Percentiles rank a stretch among this genome's conserved stretches.
Conservation (phyloP, 352 stramenopile genomes). For the Peronospora tabacina region DNA sequence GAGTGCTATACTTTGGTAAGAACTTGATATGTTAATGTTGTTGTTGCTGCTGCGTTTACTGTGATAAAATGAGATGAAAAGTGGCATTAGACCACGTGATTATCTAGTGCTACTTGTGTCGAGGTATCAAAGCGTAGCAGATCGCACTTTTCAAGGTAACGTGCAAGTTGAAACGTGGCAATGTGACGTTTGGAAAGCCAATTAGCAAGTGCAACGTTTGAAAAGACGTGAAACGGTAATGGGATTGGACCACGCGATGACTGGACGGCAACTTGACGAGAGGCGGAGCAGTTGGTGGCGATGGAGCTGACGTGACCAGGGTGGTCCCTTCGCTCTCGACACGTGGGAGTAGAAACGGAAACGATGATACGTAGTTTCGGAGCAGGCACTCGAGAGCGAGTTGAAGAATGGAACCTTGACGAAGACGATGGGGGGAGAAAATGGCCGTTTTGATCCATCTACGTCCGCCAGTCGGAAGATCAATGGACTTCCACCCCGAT, state of each 20-base stretch:
- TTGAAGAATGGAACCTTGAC: conserved; percentile 22
- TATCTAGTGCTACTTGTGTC: background rate
- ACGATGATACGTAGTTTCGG: conserved; percentile 4
- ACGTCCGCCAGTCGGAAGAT: conserved; percentile 2
- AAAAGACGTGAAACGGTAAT: conserved; percentile 12
- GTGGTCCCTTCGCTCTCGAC: conserved; percentile 11
- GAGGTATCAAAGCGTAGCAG: conserved; percentile 4
- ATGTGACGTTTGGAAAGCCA: conserved; percentile 22
- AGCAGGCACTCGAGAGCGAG: conserved; percentile 11
- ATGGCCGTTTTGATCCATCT: conserved; percentile 2
- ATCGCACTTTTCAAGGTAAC: conserved; percentile 7
- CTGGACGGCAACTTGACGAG: conserved; percentile 14
- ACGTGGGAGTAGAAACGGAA: conserved; percentile 8
- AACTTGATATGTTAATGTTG: conserved; percentile 14
- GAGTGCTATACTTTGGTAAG: conserved; percentile 31
- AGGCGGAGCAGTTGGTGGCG: conserved; percentile 28
- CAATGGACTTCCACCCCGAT: conserved; percentile 8
- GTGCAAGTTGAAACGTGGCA: conserved; percentile 10
- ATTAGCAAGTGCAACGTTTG: conserved; percentile 20
- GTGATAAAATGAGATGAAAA: conserved; percentile 46
- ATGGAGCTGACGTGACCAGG: conserved; percentile 6
- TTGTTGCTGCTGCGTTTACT: conserved; percentile 21
- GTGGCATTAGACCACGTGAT: conserved; percentile 17
- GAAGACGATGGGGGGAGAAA: conserved; percentile 5
- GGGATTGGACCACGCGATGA: conserved; percentile 27